These are phyloP conservation scores for Vachellia pachyceras DNA, from an alignment of 306 rosid genomes.

Conservation along the genomic window DNA sequence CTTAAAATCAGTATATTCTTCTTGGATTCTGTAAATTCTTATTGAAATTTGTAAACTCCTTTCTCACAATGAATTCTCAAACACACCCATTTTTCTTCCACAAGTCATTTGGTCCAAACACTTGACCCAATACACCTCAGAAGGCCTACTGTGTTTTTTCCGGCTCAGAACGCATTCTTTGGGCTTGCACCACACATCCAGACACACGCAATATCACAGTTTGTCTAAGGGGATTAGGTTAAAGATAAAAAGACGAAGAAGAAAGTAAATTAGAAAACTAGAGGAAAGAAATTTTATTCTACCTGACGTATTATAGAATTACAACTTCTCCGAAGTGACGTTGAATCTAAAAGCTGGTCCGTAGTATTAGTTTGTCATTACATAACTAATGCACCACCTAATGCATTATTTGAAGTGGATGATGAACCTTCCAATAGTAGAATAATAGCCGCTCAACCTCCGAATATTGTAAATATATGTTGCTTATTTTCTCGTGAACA, in stretches of 20 bases:
- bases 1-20: no score
- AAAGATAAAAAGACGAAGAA: neutral
- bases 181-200: no score
- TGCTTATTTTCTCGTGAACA: neutral
- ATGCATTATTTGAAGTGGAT: neutral
- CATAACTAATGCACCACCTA: constrained; percentile 24
- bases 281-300: neutral
- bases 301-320: neutral
- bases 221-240: neutral
- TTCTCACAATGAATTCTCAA: no score
- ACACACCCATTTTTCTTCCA: no score
- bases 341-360: neutral
- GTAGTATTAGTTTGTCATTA: neutral
- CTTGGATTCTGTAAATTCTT: no score
- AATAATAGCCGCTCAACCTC: neutral
- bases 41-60: no score
- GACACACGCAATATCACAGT: no score
- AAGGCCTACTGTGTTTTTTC: no score
- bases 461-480: neutral
- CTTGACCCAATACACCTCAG: no score
- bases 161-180: no score
- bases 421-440: neutral
- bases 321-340: neutral
- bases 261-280: neutral
- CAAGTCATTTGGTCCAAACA: no score